Base-by-base conservation (phyloP, 768 basidiomycete genomes). In the Termitomyces sp. region DNA sequence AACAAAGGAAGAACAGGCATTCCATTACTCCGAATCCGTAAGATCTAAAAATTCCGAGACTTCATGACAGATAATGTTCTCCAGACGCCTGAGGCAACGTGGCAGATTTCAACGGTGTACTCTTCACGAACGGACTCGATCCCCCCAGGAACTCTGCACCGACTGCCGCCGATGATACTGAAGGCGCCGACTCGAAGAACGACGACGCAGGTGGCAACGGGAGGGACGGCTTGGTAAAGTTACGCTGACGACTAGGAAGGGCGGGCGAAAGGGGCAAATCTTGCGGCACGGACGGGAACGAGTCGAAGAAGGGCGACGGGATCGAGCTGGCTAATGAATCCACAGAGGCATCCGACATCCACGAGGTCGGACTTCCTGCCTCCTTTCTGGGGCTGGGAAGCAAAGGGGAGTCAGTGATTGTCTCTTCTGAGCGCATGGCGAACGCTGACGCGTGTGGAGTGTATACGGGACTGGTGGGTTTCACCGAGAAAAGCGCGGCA, bases 271-370 rank as follows among this genome's bases (percentile, higher is more conserved):
- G 64, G 1, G 81, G 79, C 5, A 76, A 68, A 18, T 73, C 74
- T 48, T 78, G 73, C 1, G 88, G 88, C 5, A 90, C 87, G 35
- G 80, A 80, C 24, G 89, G 89, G 70, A 90, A 90, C 7, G 86
- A 80, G 57, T 89, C 87, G 44, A 89, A 79, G 26, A 77, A 63
- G 51, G 72, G 82, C 60, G 75, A 82, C 61, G 74, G 72, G 59
- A 67, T 72, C 45, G 56, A 75, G 2, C 76, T 74, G 38, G 75
- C 69, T 46, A 54, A 74, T 6, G 77, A 75, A 41, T 76, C 66
- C 18, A 71, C 56, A 32, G 79, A 70, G 9, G 75, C 71, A 20
- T 73, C 68, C 4, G 81, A 84, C 57, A 74, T 69, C 78, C 79
- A 80, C 2, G 84, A 82, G 4, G 67, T 60, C 0, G 78, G 76